Percentiles rank a stretch among this genome's conserved stretches.
These are phyloP conservation scores for Phylloporus arenicola DNA, from an alignment of 768 basidiomycete species.

Conservation along the genomic window DNA sequence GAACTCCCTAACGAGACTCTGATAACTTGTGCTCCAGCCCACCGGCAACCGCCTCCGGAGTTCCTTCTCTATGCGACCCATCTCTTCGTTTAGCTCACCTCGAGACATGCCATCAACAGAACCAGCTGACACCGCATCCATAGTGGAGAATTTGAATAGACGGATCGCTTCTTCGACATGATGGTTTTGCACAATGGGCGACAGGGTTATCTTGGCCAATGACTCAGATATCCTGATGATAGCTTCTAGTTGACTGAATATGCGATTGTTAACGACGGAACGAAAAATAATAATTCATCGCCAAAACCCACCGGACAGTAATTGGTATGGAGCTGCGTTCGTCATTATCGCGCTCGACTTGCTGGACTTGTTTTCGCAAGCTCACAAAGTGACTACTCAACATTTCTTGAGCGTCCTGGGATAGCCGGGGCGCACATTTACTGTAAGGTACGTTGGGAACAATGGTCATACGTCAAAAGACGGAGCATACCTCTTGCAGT, in stretches of 20 bases:
- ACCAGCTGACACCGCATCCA: constrained; percentile 97
- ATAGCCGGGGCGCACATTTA: constrained; percentile 94
- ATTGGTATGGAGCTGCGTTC: constrained; percentile 98
- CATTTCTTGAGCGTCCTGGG: constrained; percentile 93
- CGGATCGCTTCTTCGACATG: constrained; percentile 98
- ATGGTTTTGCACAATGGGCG: constrained; percentile 78
- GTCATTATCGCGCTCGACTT: constrained; percentile 94
- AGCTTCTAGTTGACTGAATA: constrained; percentile 82
- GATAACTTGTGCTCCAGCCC: constrained; percentile 96
- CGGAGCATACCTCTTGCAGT: constrained; percentile 78
- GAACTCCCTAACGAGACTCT: constrained; percentile 88
- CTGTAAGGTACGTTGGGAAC: constrained; percentile 35
- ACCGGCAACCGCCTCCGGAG: constrained; percentile 77
- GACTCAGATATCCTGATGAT: constrained; percentile 99
- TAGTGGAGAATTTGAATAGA: constrained; percentile 96
- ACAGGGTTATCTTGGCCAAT: constrained; percentile 88
- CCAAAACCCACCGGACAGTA: constrained; percentile 79
- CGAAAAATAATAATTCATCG: background rate
- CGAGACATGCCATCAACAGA: constrained; percentile 89
- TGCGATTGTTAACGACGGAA: constrained; percentile 1
- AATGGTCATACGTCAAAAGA: background rate
- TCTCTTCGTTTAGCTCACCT: constrained; percentile 90
- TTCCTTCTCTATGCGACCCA: constrained; percentile 84
- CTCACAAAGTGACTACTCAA: constrained; percentile 92
- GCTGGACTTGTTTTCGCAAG: constrained; percentile 88